Evolutionary conservation across 2,329 filamentous ascomycete genomes (phyloP).

Genomic region (Cryphonectria carpinicola): DNA sequence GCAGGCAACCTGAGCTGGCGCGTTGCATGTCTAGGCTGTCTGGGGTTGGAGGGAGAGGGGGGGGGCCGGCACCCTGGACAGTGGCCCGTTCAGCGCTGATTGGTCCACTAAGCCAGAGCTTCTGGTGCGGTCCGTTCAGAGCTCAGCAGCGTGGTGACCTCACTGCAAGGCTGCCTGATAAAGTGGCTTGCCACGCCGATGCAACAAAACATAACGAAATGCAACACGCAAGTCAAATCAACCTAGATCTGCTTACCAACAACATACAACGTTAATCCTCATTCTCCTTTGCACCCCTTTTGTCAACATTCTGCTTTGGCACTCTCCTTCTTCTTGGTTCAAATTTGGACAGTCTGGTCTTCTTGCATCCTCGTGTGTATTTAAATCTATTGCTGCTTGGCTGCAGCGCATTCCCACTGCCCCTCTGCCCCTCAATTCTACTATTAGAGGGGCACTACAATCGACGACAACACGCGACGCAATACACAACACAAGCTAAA

Average conservation of each 20-base stretch:
- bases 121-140: constrained; percentile 22
- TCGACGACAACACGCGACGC: neutral
- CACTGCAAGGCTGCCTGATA: constrained; percentile 11
- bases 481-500: neutral
- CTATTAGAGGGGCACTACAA: neutral
- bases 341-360: neutral
- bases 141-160: constrained; percentile 1
- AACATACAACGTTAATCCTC: neutral
- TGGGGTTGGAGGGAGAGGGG: neutral
- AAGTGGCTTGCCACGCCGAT: neutral
- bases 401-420: neutral
- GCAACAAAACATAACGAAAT: neutral
- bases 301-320: neutral
- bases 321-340: neutral
- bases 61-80: constrained; percentile 2
- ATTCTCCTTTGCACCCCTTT: neutral
- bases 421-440: neutral
- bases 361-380: neutral
- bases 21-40: constrained; percentile 5
- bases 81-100: constrained; percentile 13
- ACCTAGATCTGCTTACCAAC: neutral
- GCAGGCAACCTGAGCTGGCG: constrained; percentile 23
- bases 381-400: neutral
- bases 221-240: neutral
- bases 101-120: constrained; percentile 18